Evolutionary conservation across 2,329 filamentous ascomycete species (phyloP).

Genomic region (Graphilbum sp.): DNA sequence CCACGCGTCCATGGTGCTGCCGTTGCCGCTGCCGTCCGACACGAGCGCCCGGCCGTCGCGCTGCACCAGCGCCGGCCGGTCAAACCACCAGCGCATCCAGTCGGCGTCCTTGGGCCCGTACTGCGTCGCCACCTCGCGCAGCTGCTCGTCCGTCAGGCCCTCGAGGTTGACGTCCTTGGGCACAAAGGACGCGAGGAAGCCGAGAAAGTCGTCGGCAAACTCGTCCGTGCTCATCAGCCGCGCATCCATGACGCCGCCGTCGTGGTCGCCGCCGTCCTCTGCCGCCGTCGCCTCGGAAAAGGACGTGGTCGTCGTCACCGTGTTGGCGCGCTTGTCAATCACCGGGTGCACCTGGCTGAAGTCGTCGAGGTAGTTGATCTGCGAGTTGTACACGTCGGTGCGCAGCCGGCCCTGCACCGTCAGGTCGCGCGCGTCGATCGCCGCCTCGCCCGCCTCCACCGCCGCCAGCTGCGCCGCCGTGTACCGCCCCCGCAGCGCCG

Average conservation of each 20-base stretch:
- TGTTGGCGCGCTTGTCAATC: constrained; percentile 51
- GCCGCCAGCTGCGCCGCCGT: constrained; percentile 67
- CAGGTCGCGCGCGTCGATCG: constrained; percentile 60
- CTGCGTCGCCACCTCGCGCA: constrained; percentile 14
- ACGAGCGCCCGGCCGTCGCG: constrained; percentile 11
- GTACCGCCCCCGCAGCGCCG: constrained; percentile 49
- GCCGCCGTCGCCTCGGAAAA: neutral
- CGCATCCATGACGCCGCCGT: constrained; percentile 15
- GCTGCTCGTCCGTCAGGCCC: constrained; percentile 11
- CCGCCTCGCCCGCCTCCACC: constrained; percentile 63
- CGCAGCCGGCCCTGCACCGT: constrained; percentile 56
- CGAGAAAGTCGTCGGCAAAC: constrained; percentile 39
- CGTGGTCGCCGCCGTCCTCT: constrained; percentile 18
- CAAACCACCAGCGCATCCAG: constrained; percentile 16
- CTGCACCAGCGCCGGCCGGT: constrained; percentile 20
- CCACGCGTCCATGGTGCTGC: constrained; percentile 6
- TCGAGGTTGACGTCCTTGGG: constrained; percentile 13
- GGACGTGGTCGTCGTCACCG: constrained; percentile 14
- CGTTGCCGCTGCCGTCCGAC: neutral
- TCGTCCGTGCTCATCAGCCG: constrained; percentile 47
- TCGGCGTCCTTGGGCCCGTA: constrained; percentile 15
- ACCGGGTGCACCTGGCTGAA: constrained; percentile 62
- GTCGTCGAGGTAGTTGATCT: constrained; percentile 58
- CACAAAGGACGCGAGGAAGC: constrained; percentile 22
- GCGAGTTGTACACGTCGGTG: constrained; percentile 51